Evolutionary conservation across 2,329 filamentous ascomycete species (phyloP).

Genomic region (Aurifilum marmelostoma): DNA sequence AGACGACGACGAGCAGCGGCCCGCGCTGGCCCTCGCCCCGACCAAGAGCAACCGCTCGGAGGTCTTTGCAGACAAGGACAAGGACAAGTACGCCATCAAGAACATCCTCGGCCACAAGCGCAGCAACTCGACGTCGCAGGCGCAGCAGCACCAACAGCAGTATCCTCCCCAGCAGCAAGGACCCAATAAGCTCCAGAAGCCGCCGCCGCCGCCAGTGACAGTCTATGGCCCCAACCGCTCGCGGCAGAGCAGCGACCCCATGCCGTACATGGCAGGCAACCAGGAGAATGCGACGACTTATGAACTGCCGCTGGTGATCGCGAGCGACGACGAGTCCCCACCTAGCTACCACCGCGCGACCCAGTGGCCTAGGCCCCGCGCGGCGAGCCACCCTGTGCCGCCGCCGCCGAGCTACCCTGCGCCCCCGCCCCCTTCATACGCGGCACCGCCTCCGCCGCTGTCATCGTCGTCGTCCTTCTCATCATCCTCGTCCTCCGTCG

Average conservation of each 20-base stretch:
- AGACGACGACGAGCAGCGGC: background rate
- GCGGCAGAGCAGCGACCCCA: conserved; percentile 27
- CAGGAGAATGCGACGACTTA: conserved; percentile 24
- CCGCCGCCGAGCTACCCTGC: conserved; percentile 16
- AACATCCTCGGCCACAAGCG: conserved; percentile 27
- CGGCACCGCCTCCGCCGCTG: conserved; percentile 30
- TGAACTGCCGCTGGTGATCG: conserved; percentile 34
- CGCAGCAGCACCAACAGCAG: conserved; percentile 17
- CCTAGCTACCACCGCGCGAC: conserved; percentile 19
- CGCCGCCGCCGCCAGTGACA: conserved; percentile 5
- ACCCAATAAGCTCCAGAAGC: conserved; percentile 18
- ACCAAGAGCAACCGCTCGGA: conserved; percentile 32
- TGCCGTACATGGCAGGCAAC: conserved; percentile 20
- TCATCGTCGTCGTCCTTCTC: background rate
- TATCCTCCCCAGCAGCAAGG: conserved; percentile 6
- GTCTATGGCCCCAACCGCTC: conserved; percentile 21
- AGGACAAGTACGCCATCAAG: conserved; percentile 24
- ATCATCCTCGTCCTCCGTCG: background rate
- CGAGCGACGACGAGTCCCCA: conserved; percentile 35
- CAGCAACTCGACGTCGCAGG: conserved; percentile 22
- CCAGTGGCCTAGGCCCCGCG: conserved; percentile 23
- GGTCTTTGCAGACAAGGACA: conserved; percentile 34
- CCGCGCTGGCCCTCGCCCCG: conserved; percentile 28
- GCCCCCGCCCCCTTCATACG: conserved; percentile 29
- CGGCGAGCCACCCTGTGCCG: conserved; percentile 19